phyloP scores from a whole-genome alignment of 768 basidiomycete genomes.

The Gymnopilus dilepis region DNA sequence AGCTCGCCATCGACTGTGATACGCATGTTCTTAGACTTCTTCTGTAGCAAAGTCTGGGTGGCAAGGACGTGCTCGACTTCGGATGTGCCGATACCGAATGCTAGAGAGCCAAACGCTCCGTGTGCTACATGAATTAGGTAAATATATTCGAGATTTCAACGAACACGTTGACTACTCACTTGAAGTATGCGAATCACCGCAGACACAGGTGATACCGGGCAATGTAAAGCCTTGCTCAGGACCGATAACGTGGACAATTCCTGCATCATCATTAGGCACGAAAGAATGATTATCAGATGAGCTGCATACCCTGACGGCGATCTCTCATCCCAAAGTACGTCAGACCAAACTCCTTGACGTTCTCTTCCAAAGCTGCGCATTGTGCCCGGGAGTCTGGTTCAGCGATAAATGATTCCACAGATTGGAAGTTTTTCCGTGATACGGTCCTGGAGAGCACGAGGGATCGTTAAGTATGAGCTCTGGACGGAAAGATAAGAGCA shows the following conservation, averaged over 20 bases:
- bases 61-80: slow-evolving; percentile 95
- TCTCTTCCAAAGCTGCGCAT: slow-evolving; percentile 82
- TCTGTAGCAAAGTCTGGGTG: slow-evolving; percentile 87
- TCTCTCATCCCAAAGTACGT: slow-evolving; percentile 93
- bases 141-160: not conserved
- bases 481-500: slow-evolving; percentile 15
- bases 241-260: slow-evolving; percentile 88
- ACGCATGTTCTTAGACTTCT: slow-evolving; percentile 91
- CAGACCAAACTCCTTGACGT: slow-evolving; percentile 90
- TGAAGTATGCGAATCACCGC: slow-evolving; percentile 93
- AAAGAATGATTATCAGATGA: not conserved
- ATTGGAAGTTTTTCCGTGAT: slow-evolving; percentile 77
- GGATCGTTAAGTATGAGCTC: not conserved
- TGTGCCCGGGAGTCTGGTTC: slow-evolving; percentile 89
- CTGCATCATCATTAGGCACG: slow-evolving; percentile 40
- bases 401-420: slow-evolving; percentile 73
- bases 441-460: slow-evolving; percentile 52
- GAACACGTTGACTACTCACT: slow-evolving; percentile 52
- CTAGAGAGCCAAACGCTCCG: slow-evolving; percentile 91
- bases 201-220: slow-evolving; percentile 83
- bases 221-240: slow-evolving; percentile 94
- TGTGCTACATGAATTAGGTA: slow-evolving; percentile 59
- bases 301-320: slow-evolving; percentile 72
- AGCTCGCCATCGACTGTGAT: slow-evolving; percentile 87
- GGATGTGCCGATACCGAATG: slow-evolving; percentile 93